Percentiles rank a stretch among this genome's conserved stretches.
Evolutionary conservation across 2,329 filamentous ascomycete species (phyloP).

Genomic region (Ceratocystis smalleyi): DNA sequence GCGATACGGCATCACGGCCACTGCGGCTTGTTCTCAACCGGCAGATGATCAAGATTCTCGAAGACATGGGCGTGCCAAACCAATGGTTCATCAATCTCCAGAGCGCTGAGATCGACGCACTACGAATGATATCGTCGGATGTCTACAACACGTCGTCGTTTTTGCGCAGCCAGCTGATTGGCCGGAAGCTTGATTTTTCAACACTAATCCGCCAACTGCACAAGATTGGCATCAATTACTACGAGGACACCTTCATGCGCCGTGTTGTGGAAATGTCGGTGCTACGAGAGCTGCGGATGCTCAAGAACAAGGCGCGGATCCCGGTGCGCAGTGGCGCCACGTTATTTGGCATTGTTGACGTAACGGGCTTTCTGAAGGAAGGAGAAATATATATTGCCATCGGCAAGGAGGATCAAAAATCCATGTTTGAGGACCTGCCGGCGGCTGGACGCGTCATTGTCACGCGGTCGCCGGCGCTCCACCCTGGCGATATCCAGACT

Average conservation of each 20-base stretch:
- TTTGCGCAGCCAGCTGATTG: slow-evolving; percentile 45
- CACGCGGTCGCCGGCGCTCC: slow-evolving; percentile 65
- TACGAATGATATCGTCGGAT: slow-evolving; percentile 44
- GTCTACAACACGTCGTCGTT: slow-evolving; percentile 50
- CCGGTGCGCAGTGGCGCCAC: slow-evolving; percentile 55
- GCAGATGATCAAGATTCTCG: slow-evolving; percentile 71
- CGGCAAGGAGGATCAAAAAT: slow-evolving; percentile 21
- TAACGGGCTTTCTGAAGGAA: slow-evolving; percentile 52
- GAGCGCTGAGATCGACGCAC: slow-evolving; percentile 39
- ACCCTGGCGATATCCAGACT: slow-evolving; percentile 65
- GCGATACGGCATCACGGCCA: slow-evolving; percentile 50
- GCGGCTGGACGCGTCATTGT: slow-evolving; percentile 38
- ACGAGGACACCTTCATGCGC: slow-evolving; percentile 53
- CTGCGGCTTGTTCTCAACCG: slow-evolving; percentile 59
- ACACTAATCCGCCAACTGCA: slow-evolving; percentile 45
- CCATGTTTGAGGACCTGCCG: slow-evolving; percentile 1
- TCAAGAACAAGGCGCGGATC: slow-evolving; percentile 69
- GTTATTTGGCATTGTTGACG: slow-evolving; percentile 71
- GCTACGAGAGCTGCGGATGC: slow-evolving; percentile 51
- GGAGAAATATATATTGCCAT: slow-evolving; percentile 53
- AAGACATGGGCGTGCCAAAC: slow-evolving; percentile 51
- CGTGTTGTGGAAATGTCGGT: slow-evolving; percentile 54
- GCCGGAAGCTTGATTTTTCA: slow-evolving; percentile 43
- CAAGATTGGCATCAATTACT: slow-evolving; percentile 46
- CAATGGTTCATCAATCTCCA: slow-evolving; percentile 51